Conservation (phyloP, 148 eudicot genomes). For the Tetragonia tetragonoides region DNA sequence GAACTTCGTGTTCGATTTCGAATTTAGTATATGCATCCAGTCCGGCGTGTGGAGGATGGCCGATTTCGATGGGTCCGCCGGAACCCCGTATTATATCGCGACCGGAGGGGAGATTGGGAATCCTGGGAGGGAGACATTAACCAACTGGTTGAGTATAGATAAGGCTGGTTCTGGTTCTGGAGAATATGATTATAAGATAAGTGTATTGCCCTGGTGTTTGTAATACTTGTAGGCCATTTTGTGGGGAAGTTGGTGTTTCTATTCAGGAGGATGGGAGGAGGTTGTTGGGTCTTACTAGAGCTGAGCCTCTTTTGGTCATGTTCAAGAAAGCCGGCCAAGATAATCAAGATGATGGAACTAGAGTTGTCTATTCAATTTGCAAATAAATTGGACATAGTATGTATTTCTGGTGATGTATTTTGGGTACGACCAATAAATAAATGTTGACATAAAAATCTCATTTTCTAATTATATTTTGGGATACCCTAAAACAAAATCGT, state of each 20-base stretch:
- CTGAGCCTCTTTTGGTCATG: slow-evolving; percentile 36
- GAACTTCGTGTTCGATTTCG: slow-evolving; percentile 37
- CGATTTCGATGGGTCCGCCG: slow-evolving; percentile 17
- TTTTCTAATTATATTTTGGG: too few relatives aligned
- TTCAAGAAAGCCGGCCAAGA: slow-evolving; percentile 35
- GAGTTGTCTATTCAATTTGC: too few relatives aligned
- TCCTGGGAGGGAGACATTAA: slow-evolving; percentile 41
- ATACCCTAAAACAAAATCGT: too few relatives aligned
- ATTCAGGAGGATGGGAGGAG: slow-evolving; percentile 33
- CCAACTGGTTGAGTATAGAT: slow-evolving; percentile 51
- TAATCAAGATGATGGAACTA: too few relatives aligned
- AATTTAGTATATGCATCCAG: slow-evolving; percentile 34
- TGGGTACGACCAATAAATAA: too few relatives aligned
- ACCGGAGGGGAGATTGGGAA: slow-evolving; percentile 42
- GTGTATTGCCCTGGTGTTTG: slow-evolving; percentile 61
- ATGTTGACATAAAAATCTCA: too few relatives aligned
- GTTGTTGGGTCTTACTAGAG: slow-evolving; percentile 36
- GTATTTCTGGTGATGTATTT: too few relatives aligned
- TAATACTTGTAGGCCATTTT: slow-evolving; percentile 38
- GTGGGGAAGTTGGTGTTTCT: slow-evolving; percentile 44
- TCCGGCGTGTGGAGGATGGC: slow-evolving; percentile 39
- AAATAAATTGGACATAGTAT: too few relatives aligned
- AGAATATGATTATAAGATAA: slow-evolving; percentile 38
- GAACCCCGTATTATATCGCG: slow-evolving; percentile 35
- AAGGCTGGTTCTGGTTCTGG: slow-evolving; percentile 21